Conservation (phyloP, 2,329 filamentous ascomycete species). For the Penicillium digitatum region DNA sequence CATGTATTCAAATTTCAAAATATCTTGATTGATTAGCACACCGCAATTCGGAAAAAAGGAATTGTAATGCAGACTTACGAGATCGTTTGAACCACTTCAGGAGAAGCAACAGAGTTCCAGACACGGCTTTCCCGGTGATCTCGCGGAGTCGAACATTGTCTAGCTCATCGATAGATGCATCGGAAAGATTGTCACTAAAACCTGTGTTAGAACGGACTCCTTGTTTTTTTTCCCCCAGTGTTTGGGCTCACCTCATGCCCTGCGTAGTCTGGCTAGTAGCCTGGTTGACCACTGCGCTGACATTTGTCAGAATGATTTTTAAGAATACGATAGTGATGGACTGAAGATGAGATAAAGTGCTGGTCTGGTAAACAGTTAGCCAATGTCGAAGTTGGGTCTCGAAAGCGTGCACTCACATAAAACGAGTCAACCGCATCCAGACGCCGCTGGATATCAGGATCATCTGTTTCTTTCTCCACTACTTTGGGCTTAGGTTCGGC, state of each 20-base stretch:
- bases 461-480: slow-evolving; percentile 31
- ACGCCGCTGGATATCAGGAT: slow-evolving; percentile 49
- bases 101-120: slow-evolving; percentile 80
- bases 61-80: slow-evolving; percentile 55
- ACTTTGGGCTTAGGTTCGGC: slow-evolving; percentile 11
- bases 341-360: slow-evolving; percentile 78
- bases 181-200: slow-evolving; percentile 29
- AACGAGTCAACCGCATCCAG: slow-evolving; percentile 73
- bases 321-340: slow-evolving; percentile 89
- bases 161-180: slow-evolving; percentile 63
- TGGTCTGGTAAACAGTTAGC: slow-evolving; percentile 49
- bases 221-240: slow-evolving; percentile 11
- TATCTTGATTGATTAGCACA: slow-evolving; percentile 53
- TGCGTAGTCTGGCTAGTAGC: slow-evolving; percentile 45
- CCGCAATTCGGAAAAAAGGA: not conserved
- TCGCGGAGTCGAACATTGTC: slow-evolving; percentile 79
- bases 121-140: slow-evolving; percentile 85
- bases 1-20: slow-evolving; percentile 93
- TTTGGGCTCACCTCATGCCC: slow-evolving; percentile 45
- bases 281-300: slow-evolving; percentile 74
- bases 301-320: slow-evolving; percentile 80
- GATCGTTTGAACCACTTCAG: slow-evolving; percentile 96
- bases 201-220: not conserved
- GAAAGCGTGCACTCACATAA: slow-evolving; percentile 62
- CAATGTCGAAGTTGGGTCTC: not conserved